Percentiles rank a stretch among this genome's conserved stretches.
These are phyloP conservation scores for Exserohilum turcica DNA, from an alignment of 2,329 filamentous ascomycete species.

Conservation along the genomic window DNA sequence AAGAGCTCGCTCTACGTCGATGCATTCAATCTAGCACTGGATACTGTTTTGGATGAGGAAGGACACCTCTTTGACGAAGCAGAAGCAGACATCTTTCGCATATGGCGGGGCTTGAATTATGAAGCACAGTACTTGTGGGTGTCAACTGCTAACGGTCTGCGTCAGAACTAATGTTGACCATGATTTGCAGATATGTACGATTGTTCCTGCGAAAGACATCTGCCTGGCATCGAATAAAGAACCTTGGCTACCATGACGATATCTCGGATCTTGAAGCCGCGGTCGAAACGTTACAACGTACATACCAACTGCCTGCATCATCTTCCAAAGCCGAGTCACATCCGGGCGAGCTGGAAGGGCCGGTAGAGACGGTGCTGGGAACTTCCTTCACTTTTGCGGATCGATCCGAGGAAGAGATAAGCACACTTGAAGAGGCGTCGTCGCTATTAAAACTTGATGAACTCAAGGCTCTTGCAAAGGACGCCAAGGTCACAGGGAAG, in stretches of 20 bases:
- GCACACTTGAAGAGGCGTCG: slow-evolving; percentile 80
- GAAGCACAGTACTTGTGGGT: slow-evolving; percentile 87
- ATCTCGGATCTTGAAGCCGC: slow-evolving; percentile 74
- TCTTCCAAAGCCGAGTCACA: slow-evolving; percentile 45
- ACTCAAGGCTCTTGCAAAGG: slow-evolving; percentile 80
- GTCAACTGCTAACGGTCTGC: neutral
- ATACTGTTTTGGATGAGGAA: slow-evolving; percentile 89
- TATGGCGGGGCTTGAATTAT: slow-evolving; percentile 76
- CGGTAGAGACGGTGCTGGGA: slow-evolving; percentile 57
- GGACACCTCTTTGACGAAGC: slow-evolving; percentile 81
- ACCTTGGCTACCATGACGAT: slow-evolving; percentile 80
- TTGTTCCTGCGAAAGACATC: slow-evolving; percentile 91
- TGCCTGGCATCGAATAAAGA: slow-evolving; percentile 83
- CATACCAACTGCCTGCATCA: slow-evolving; percentile 60
- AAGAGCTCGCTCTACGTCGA: slow-evolving; percentile 94
- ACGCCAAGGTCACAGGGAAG: slow-evolving; percentile 83
- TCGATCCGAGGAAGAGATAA: slow-evolving; percentile 72
- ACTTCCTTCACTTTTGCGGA: slow-evolving; percentile 79
- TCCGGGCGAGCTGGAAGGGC: slow-evolving; percentile 56
- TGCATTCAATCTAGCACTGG: slow-evolving; percentile 90
- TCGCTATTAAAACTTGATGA: slow-evolving; percentile 84
- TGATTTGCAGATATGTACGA: slow-evolving; percentile 74
- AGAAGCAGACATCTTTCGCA: slow-evolving; percentile 75
- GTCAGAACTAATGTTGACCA: neutral
- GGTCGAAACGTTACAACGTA: slow-evolving; percentile 66